Percentiles rank a stretch among this genome's conserved stretches.
These are phyloP conservation scores for Cadophora luteo-olivacea DNA, from an alignment of 2,329 filamentous ascomycete species.

Conservation along the genomic window DNA sequence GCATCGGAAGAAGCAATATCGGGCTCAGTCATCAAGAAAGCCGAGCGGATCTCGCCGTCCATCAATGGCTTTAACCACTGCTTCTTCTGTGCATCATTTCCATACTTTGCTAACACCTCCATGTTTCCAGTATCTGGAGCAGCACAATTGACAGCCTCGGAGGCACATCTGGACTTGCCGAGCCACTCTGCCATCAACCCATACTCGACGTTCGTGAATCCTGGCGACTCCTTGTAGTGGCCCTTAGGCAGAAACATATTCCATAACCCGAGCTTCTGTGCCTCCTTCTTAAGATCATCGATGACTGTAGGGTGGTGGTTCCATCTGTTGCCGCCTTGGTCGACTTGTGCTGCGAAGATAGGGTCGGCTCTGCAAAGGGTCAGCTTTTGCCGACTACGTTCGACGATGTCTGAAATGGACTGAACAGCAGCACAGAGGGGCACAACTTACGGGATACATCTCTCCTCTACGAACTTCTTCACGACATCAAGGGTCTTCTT, in stretches of 20 bases:
- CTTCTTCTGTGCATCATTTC: slow-evolving; percentile 82
- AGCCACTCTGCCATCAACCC: slow-evolving; percentile 97
- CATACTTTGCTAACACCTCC: slow-evolving; percentile 93
- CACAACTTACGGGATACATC: slow-evolving; percentile 76
- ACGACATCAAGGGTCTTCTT: slow-evolving; percentile 86
- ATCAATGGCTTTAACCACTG: slow-evolving; percentile 83
- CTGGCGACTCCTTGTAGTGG: slow-evolving; percentile 94
- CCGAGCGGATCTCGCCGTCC: slow-evolving; percentile 84
- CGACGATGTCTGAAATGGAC: neutral
- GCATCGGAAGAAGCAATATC: slow-evolving; percentile 89
- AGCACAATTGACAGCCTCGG: slow-evolving; percentile 88
- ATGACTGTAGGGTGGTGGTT: slow-evolving; percentile 79
- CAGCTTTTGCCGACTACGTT: slow-evolving; percentile 23
- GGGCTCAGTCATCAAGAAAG: slow-evolving; percentile 94
- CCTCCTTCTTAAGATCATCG: slow-evolving; percentile 88
- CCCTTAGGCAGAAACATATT: slow-evolving; percentile 97
- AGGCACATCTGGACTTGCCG: slow-evolving; percentile 83
- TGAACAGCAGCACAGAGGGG: neutral
- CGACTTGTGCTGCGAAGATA: slow-evolving; percentile 80
- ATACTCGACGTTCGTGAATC: slow-evolving; percentile 95
- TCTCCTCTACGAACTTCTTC: slow-evolving; percentile 95
- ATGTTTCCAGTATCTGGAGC: slow-evolving; percentile 95
- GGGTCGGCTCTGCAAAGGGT: slow-evolving; percentile 69
- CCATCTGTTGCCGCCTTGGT: slow-evolving; percentile 78
- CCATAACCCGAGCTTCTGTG: slow-evolving; percentile 86